These are phyloP conservation scores for Fusarium sp. DNA, from an alignment of 2,329 filamentous ascomycete species.

Conservation along the genomic window DNA sequence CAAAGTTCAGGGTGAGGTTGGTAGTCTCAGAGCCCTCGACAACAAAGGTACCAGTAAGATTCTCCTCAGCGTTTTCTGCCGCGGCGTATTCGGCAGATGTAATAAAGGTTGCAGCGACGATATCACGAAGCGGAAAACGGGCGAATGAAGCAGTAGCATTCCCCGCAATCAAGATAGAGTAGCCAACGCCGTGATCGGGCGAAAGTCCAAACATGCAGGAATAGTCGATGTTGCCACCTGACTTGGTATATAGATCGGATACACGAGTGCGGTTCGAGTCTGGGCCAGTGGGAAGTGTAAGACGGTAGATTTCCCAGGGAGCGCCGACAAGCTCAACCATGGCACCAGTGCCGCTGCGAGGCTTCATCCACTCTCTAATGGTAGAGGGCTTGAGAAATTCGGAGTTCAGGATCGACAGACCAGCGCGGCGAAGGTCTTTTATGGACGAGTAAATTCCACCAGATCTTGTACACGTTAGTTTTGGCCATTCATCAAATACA, in stretches of 20 bases:
- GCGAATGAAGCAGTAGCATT: slow-evolving; percentile 28
- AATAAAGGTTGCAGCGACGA: slow-evolving; percentile 38
- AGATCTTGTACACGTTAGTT: slow-evolving; percentile 6
- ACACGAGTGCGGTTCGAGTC: slow-evolving; percentile 36
- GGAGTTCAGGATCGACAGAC: slow-evolving; percentile 43
- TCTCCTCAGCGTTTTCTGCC: slow-evolving; percentile 35
- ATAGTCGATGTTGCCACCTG: slow-evolving; percentile 30
- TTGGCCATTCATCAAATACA: accelerated
- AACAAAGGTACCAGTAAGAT: slow-evolving; percentile 38
- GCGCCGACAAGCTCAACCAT: slow-evolving; percentile 39
- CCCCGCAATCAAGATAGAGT: slow-evolving; percentile 49
- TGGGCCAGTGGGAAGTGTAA: slow-evolving; percentile 43
- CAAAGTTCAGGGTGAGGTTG: slow-evolving; percentile 40
- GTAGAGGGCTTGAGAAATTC: slow-evolving; percentile 22
- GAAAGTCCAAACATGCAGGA: slow-evolving; percentile 27
- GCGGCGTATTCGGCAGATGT: slow-evolving; percentile 43
- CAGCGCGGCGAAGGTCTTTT: slow-evolving; percentile 32
- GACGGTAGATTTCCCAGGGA: slow-evolving; percentile 44
- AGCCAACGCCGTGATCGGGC: slow-evolving; percentile 43
- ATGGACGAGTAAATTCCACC: slow-evolving; percentile 34
- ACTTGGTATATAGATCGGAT: slow-evolving; percentile 40
- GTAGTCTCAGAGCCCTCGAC: slow-evolving; percentile 9
- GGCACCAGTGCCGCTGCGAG: slow-evolving; percentile 35
- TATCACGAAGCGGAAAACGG: slow-evolving; percentile 34
- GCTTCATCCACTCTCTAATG: slow-evolving; percentile 43